phyloP scores from a whole-genome alignment of 2,329 filamentous ascomycete genomes.

The Chaetomium sp. region DNA sequence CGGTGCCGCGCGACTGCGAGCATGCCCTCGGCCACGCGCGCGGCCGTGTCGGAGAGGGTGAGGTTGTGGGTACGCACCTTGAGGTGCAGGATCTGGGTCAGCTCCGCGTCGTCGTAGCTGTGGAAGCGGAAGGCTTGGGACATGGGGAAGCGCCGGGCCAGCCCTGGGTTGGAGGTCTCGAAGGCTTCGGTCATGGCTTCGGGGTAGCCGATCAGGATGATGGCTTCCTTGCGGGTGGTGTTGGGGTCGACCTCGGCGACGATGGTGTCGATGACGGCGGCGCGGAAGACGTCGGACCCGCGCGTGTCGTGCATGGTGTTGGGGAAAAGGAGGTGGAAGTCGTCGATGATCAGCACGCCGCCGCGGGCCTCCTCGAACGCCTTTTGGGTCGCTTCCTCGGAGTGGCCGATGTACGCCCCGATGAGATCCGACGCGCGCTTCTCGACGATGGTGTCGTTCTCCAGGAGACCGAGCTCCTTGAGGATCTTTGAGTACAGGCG shows the following conservation, averaged over 20 bases:
- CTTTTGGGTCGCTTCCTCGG: neutral
- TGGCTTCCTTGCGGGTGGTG: constrained; percentile 1
- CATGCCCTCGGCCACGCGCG: neutral
- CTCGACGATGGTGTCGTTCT: neutral
- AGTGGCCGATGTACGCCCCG: neutral
- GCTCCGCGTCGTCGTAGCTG: neutral
- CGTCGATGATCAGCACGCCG: constrained; percentile 5
- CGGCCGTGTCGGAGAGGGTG: neutral
- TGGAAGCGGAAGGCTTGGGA: constrained; percentile 2
- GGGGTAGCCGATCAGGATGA: constrained; percentile 1
- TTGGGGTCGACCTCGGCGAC: constrained; percentile 4
- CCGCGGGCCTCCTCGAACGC: neutral
- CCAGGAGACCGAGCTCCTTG: neutral
- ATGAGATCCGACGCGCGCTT: neutral
- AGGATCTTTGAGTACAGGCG: neutral
- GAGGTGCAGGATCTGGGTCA: neutral
- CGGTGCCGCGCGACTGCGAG: neutral
- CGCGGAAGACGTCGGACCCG: constrained; percentile 4
- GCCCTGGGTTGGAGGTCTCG: neutral
- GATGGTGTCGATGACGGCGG: constrained; percentile 3
- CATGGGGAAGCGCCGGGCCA: neutral
- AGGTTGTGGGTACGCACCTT: neutral
- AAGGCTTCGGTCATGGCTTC: neutral
- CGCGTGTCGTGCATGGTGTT: neutral
- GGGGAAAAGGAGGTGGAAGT: constrained; percentile 2